Evolutionary conservation across 2,329 filamentous ascomycete genomes (phyloP).

Genomic region (Domatiomyces catenatus): DNA sequence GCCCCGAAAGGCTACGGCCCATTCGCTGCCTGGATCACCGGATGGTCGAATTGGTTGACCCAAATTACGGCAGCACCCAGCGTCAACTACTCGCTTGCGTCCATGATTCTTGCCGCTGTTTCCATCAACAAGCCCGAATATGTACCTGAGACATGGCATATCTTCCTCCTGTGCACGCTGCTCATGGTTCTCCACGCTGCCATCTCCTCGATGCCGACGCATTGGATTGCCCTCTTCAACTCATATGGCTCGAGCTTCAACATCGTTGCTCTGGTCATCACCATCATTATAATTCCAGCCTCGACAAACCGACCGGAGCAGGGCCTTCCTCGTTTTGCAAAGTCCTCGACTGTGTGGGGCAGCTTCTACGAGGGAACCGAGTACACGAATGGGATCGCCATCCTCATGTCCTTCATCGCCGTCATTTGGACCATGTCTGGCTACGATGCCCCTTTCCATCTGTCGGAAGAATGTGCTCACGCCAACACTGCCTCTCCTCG

Average conservation of each 20-base stretch:
- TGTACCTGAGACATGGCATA: constrained; percentile 49
- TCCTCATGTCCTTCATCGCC: constrained; percentile 56
- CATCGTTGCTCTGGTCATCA: constrained; percentile 49
- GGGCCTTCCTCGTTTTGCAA: constrained; percentile 42
- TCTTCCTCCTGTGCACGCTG: constrained; percentile 50
- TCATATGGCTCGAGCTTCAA: constrained; percentile 57
- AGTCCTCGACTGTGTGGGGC: constrained; percentile 47
- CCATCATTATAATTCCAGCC: constrained; percentile 54
- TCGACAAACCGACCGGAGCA: constrained; percentile 36
- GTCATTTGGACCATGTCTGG: constrained; percentile 56
- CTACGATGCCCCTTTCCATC: constrained; percentile 55
- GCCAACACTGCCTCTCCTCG: constrained; percentile 54
- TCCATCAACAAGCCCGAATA: constrained; percentile 55
- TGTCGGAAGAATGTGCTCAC: constrained; percentile 63
- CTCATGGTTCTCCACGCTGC: constrained; percentile 53
- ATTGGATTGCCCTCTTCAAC: constrained; percentile 56
- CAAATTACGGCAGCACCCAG: constrained; percentile 52
- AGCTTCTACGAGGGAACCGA: constrained; percentile 50
- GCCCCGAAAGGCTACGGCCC: constrained; percentile 51
- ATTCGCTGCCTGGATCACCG: constrained; percentile 52
- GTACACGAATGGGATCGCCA: constrained; percentile 50
- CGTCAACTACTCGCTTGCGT: constrained; percentile 49
- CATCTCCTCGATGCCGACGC: constrained; percentile 56
- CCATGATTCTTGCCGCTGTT: constrained; percentile 56
- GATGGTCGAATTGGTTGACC: constrained; percentile 56